A percentile compares a stretch with the other conserved stretches of the same genome.
phyloP scores from a whole-genome alignment of 2,329 filamentous ascomycete species.

The Trichoderma sp. region DNA sequence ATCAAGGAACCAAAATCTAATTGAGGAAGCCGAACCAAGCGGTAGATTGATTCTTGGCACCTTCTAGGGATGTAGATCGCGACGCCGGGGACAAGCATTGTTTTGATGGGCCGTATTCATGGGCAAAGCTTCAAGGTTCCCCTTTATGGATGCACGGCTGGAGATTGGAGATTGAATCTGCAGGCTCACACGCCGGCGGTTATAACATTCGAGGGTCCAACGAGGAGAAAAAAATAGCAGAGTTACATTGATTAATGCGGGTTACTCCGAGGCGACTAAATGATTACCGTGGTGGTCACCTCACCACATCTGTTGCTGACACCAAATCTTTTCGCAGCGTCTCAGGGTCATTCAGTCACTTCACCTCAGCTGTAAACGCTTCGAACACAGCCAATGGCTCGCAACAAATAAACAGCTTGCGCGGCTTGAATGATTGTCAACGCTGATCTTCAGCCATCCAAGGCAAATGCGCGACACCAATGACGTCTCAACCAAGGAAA shows the following conservation, averaged over 20 bases:
- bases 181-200: background rate
- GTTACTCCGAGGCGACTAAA: background rate
- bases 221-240: background rate
- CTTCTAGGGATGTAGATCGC: constrained; percentile 2
- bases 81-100: background rate
- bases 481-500: constrained; percentile 6
- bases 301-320: background rate
- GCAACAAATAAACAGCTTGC: background rate
- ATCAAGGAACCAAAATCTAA: background rate
- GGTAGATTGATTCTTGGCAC: background rate
- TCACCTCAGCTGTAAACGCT: background rate
- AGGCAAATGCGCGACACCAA: constrained; percentile 8
- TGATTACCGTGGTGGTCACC: background rate
- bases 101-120: background rate
- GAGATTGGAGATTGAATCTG: background rate
- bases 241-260: background rate
- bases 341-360: background rate
- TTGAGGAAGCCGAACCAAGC: constrained; percentile 10
- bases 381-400: background rate
- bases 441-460: background rate
- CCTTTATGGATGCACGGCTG: background rate
- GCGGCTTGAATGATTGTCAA: background rate
- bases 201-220: background rate
- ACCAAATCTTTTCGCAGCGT: background rate
- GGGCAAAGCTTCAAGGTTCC: background rate